Conservation (phyloP, 768 basidiomycete genomes). For the Macrocybe gigantea region DNA sequence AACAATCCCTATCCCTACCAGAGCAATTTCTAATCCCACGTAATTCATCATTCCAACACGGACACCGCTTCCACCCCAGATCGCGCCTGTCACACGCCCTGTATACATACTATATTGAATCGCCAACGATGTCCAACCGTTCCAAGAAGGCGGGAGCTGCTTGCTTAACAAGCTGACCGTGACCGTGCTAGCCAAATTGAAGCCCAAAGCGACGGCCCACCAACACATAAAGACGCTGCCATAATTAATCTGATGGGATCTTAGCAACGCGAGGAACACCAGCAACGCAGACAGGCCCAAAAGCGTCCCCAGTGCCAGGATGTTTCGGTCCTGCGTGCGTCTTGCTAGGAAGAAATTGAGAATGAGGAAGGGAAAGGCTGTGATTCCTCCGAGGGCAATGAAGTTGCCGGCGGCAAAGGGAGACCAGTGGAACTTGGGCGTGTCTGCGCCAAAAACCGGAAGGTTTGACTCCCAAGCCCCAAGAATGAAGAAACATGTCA, state of each 20-base stretch:
- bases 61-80: conserved; percentile 63
- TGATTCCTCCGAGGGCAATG: conserved; percentile 60
- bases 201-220: conserved; percentile 63
- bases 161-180: conserved; percentile 65
- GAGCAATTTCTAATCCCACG: conserved; percentile 51
- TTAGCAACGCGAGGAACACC: conserved; percentile 42
- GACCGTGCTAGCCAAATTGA: conserved; percentile 67
- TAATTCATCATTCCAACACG: conserved; percentile 57
- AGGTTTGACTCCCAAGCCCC: conserved; percentile 67
- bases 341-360: conserved; percentile 51
- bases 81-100: conserved; percentile 59
- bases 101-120: conserved; percentile 68
- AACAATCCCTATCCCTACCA: conserved; percentile 52
- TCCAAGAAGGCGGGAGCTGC: conserved; percentile 61
- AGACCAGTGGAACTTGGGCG: conserved; percentile 41
- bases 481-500: conserved; percentile 66
- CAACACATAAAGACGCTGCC: conserved; percentile 43
- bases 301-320: conserved; percentile 45
- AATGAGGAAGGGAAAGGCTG: conserved; percentile 62
- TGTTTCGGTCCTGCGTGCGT: conserved; percentile 54
- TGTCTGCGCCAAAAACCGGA: conserved; percentile 48
- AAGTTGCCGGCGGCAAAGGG: conserved; percentile 66
- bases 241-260: conserved; percentile 34
- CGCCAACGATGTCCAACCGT: conserved; percentile 45
- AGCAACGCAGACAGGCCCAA: conserved; percentile 50